Base-by-base conservation (phyloP, 2,329 filamentous ascomycete genomes). In the Ascochyta lentis region DNA sequence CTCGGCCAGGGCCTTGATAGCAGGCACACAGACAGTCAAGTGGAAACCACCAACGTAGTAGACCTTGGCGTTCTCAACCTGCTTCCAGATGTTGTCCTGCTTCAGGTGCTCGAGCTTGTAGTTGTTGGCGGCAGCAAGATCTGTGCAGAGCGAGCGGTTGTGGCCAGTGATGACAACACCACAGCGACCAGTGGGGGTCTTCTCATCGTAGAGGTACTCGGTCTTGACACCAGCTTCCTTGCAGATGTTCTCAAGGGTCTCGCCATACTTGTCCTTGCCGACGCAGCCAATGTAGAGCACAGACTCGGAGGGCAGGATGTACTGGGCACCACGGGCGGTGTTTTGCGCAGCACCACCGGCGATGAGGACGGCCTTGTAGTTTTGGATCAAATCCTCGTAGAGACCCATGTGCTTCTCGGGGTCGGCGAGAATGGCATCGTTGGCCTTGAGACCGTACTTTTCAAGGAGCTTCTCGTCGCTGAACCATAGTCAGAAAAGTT, bases 31-130 rank as follows among this genome's bases (percentile, higher is more conserved):
- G 73, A 99, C 95, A 38, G 95, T 99, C 83, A 99, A 86, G 83
- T 99, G 95, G 83, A 92, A 99, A 41, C 95, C 95, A 72, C 95
- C 95, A 60, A 99, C 88, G 74, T 96, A 99, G 84, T 89, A 97
- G 70, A 90, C 84, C 74, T 93, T 86, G 53, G 94, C 93, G 69
- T 89, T 87, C 86, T 98, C 87, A 57, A 95, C 95, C 47, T 97
- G 84, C 65, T 86, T 84, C 95, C 95, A 99, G 79, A 98, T 89
- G 79, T 94, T 87, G 49, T 91, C 89, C 76, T 87, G 86, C 86
- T 96, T 92, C 77, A 99, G 81, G 78, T 99, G 95, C 62, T 95
- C 92, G 48, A 97, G 77, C 79, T 94, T 94, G 83, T 99, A 99
- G 83, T 92, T 90, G 83, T 99, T 99, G 68, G 95, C 95, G 60